A percentile compares a stretch with the other conserved stretches of the same genome.
phyloP scores from a whole-genome alignment of 257 asterid species.

The Phtheirospermum japonicum region DNA sequence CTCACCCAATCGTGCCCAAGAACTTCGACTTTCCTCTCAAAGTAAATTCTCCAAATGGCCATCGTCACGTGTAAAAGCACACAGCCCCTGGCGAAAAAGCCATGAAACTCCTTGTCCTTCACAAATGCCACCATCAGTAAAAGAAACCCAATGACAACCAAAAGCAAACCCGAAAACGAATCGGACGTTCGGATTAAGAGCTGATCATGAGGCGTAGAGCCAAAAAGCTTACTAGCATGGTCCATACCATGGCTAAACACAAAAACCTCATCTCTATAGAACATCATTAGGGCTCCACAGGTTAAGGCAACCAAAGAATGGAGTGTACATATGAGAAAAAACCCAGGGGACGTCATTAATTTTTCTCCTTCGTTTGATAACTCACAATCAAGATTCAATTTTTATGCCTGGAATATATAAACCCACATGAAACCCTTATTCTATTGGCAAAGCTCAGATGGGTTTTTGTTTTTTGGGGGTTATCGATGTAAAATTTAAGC shows the following conservation, averaged over 20 bases:
- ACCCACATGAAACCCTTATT: slow-evolving; percentile 26
- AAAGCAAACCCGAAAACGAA: slow-evolving; percentile 82
- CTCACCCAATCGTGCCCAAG: slow-evolving; percentile 89
- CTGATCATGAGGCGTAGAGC: slow-evolving; percentile 91
- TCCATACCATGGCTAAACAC: slow-evolving; percentile 87
- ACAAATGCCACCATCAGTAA: slow-evolving; percentile 96
- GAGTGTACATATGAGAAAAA: slow-evolving; percentile 64
- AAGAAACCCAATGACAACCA: slow-evolving; percentile 72
- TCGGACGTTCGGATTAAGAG: slow-evolving; percentile 80
- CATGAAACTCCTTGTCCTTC: slow-evolving; percentile 74
- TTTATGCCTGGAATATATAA: slow-evolving; percentile 26
- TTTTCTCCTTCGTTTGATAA: slow-evolving; percentile 3
- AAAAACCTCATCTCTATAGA: slow-evolving; percentile 57
- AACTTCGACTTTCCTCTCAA: slow-evolving; percentile 79
- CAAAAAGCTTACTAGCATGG: slow-evolving; percentile 71
- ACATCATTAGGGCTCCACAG: slow-evolving; percentile 85
- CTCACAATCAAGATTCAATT: slow-evolving; percentile 29
- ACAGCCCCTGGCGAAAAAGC: slow-evolving; percentile 79
- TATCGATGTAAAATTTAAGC: neutral
- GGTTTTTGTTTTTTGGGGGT: neutral
- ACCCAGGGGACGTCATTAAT: slow-evolving; percentile 64
- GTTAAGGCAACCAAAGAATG: slow-evolving; percentile 78
- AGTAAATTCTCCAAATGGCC: slow-evolving; percentile 88
- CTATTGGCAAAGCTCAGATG: slow-evolving; percentile 21
- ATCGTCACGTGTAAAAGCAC: slow-evolving; percentile 71